Conservation (phyloP, 345 rosid genomes). For the Tarenaya hassleriana region DNA sequence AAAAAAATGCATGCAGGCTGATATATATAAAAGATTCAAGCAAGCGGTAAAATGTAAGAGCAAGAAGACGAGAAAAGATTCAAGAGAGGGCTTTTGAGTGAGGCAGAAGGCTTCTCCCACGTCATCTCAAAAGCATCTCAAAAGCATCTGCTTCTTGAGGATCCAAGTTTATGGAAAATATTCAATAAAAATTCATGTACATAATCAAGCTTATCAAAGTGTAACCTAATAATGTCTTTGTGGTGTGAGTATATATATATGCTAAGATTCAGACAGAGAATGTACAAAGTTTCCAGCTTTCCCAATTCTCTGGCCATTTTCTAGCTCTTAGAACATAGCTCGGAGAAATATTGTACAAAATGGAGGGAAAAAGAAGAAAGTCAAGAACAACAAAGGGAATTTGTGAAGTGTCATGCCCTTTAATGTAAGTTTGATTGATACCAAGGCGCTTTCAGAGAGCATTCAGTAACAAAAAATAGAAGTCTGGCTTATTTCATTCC, state of each 20-base stretch:
- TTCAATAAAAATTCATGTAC: conserved; percentile 19
- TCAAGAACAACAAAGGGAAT: conserved; percentile 13
- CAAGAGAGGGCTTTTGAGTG: conserved; percentile 32
- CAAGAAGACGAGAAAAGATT: conserved; percentile 41
- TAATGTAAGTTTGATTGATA: conserved; percentile 17
- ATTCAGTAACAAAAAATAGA: conserved; percentile 9
- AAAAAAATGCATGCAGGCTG: conserved; percentile 40
- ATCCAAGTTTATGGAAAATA: conserved; percentile 9
- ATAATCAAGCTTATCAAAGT: conserved; percentile 15
- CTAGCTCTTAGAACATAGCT: too few species aligned
- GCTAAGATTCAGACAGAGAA: conserved; percentile 22
- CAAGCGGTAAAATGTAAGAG: conserved; percentile 59
- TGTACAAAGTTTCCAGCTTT: conserved; percentile 17
- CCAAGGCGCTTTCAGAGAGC: background rate
- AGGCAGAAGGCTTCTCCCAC: too few species aligned
- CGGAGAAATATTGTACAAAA: conserved; percentile 12
- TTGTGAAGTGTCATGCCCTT: conserved; percentile 16
- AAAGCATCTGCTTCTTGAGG: conserved; percentile 12
- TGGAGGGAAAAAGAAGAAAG: too few species aligned
- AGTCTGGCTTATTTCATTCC: conserved; percentile 40
- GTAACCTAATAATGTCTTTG: conserved; percentile 15
- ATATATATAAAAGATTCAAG: conserved; percentile 58
- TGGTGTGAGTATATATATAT: conserved; percentile 13
- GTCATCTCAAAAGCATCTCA: background rate
- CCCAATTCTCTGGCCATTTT: background rate